Percentiles rank a stretch among this genome's conserved stretches.
These are phyloP conservation scores for Scytalidium lignicola DNA, from an alignment of 2,329 filamentous ascomycete species.

Conservation along the genomic window DNA sequence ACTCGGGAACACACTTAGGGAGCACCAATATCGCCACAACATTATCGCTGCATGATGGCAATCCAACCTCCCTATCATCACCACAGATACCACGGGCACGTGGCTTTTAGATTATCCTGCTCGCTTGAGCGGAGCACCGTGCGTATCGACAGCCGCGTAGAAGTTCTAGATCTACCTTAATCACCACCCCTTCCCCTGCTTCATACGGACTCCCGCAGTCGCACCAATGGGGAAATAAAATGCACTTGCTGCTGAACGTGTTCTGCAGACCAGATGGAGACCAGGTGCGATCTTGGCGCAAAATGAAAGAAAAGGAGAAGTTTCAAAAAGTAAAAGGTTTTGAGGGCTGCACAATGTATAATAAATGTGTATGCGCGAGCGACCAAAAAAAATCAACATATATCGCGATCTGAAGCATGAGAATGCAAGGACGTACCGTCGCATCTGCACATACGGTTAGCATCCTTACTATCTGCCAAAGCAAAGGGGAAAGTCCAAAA, in stretches of 20 bases:
- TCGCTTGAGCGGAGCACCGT: conserved; percentile 17
- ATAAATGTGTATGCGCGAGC: conserved; percentile 3
- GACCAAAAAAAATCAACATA: neutral
- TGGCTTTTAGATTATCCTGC: conserved; percentile 1
- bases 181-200: neutral
- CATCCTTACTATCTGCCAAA: conserved; percentile 5
- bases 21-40: neutral
- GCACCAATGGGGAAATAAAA: conserved; percentile 3
- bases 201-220: conserved; percentile 5
- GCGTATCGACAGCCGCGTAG: conserved; percentile 3
- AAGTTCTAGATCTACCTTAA: neutral
- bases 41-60: neutral
- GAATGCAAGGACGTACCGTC: conserved; percentile 53
- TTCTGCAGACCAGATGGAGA: conserved; percentile 25
- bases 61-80: neutral
- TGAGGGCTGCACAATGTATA: neutral
- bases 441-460: conserved; percentile 44
- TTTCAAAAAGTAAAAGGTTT: neutral
- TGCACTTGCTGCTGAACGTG: neutral
- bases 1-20: neutral
- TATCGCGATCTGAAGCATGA: conserved; percentile 6
- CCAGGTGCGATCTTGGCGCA: neutral
- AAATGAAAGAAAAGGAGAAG: neutral
- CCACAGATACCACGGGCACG: neutral
- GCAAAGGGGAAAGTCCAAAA: conserved; percentile 2